phyloP scores from a whole-genome alignment of 352 stramenopile genomes.

The Phytophthora megakarya region DNA sequence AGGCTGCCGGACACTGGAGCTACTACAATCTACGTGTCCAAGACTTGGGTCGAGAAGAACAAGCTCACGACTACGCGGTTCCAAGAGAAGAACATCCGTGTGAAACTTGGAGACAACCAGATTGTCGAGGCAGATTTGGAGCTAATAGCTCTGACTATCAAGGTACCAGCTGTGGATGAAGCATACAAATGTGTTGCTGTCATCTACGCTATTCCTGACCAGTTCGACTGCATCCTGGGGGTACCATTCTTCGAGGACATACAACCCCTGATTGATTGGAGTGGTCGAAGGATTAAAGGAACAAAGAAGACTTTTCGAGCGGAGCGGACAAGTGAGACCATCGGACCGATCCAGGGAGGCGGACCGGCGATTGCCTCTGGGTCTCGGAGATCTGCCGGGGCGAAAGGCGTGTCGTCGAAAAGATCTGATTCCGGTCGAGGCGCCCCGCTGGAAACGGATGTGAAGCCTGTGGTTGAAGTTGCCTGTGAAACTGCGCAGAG shows the following conservation, averaged over 20 bases:
- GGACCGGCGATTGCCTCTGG: background rate
- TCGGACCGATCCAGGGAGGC: background rate
- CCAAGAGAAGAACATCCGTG: background rate
- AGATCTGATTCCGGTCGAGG: background rate
- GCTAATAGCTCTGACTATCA: background rate
- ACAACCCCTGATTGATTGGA: slow-evolving; percentile 11
- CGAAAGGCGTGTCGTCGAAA: background rate
- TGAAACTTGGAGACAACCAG: background rate
- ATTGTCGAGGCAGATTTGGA: background rate
- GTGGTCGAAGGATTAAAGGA: slow-evolving; percentile 9
- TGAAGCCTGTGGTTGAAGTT: background rate
- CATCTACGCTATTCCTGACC: background rate
- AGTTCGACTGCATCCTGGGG: slow-evolving; percentile 16
- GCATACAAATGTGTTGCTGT: background rate
- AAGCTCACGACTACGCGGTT: background rate
- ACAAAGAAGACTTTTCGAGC: background rate
- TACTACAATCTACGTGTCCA: background rate
- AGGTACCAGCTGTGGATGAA: background rate
- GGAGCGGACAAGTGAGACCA: background rate
- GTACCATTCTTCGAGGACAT: slow-evolving; percentile 20
- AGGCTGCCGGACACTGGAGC: background rate
- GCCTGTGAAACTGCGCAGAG: background rate
- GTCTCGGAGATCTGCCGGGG: slow-evolving; percentile 5
- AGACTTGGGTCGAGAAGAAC: background rate
- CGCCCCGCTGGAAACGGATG: background rate